phyloP scores from a whole-genome alignment of 73 alveolate species.

The Paramecium sexaurelia region DNA sequence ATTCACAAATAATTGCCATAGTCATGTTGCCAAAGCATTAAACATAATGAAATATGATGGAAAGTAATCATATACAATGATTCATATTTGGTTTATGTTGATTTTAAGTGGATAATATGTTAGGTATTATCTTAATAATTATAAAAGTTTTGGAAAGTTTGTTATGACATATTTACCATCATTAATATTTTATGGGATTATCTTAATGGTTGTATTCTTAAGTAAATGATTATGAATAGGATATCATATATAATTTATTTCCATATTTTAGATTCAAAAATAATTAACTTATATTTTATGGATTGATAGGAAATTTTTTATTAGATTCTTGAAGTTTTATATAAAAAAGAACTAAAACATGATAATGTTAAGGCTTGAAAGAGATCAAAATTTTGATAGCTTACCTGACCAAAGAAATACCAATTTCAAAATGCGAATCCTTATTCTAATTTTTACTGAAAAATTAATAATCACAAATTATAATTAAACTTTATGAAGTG shows the following conservation, averaged over 20 bases:
- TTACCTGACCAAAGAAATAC: background rate
- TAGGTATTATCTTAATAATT: background rate
- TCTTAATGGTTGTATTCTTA: background rate
- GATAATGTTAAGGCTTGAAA: background rate
- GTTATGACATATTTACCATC: background rate
- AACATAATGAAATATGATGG: constrained; percentile 70
- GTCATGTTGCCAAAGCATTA: constrained; percentile 76
- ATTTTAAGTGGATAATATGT: constrained; percentile 68
- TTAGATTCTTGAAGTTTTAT: background rate
- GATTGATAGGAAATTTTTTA: background rate
- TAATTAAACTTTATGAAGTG: background rate
- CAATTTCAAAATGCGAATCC: background rate
- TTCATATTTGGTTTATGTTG: constrained; percentile 73
- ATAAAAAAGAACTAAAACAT: background rate
- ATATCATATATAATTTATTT: too few relatives aligned
- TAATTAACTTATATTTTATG: background rate
- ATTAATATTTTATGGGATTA: background rate
- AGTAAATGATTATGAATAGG: background rate
- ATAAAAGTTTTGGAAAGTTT: background rate
- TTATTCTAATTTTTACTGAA: background rate
- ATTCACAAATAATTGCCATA: constrained; percentile 76
- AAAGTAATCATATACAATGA: constrained; percentile 73
- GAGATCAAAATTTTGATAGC: background rate
- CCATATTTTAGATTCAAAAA: background rate
- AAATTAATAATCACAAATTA: background rate